phyloP scores from a whole-genome alignment of 2,329 filamentous ascomycete species.

The Cryphonectria parasitica region DNA sequence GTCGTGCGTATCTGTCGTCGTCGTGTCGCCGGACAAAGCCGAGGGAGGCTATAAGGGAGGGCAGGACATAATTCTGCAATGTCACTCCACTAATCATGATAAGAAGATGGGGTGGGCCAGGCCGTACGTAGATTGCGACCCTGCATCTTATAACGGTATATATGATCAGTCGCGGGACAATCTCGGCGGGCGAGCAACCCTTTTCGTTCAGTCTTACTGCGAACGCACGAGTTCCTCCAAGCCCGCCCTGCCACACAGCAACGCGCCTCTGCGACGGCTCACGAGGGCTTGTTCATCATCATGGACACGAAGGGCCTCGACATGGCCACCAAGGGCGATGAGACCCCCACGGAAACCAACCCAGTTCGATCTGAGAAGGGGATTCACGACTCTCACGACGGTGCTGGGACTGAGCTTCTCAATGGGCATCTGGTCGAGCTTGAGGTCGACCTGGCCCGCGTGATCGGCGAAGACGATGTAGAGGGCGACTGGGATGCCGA shows the following conservation, averaged over 20 bases:
- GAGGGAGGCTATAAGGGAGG: background rate
- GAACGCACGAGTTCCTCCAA: background rate
- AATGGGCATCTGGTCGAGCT: constrained; percentile 38
- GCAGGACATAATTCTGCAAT: background rate
- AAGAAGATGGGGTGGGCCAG: background rate
- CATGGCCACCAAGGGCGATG: constrained; percentile 13
- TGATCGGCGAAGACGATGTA: constrained; percentile 35
- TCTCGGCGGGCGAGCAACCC: background rate
- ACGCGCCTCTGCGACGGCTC: background rate
- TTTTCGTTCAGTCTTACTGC: no score
- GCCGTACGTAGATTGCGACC: background rate
- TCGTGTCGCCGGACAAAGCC: background rate
- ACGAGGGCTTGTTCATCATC: background rate
- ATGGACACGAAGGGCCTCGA: constrained; percentile 19
- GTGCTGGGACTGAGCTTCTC: constrained; percentile 20
- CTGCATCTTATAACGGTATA: background rate
- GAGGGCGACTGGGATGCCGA: constrained; percentile 40
- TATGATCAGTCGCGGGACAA: background rate
- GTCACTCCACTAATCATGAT: constrained; percentile 1
- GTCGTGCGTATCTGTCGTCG: background rate
- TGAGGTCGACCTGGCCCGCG: constrained; percentile 38
- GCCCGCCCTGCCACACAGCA: background rate
- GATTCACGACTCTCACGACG: constrained; percentile 7
- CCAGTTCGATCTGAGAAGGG: constrained; percentile 13
- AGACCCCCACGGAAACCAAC: constrained; percentile 3